Base-by-base conservation (phyloP, 208 protist species). In the Paratrypanosoma confusum region DNA sequence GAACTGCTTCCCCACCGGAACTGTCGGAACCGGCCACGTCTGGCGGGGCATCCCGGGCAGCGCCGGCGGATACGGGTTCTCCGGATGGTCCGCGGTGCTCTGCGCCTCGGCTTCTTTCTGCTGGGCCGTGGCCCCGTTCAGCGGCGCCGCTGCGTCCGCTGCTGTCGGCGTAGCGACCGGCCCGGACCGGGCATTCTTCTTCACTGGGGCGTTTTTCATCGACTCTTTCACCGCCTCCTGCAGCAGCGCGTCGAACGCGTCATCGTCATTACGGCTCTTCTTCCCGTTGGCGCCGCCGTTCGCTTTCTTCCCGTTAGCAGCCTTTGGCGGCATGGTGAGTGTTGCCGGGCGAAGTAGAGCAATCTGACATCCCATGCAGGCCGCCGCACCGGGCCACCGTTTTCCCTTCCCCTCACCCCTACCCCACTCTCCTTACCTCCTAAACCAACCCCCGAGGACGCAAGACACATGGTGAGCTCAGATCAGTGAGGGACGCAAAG, bases 21-120 rank as follows among this genome's bases (percentile, higher is more conserved):
- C 69, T 26, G 90, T 95, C 17, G 94, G 93, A 57, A 90, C 81
- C 24, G 87, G 87, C 87, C 87, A 95, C 22, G 87, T 95, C 65
- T 95, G 87, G 5, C 84, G 78, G 31, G 52, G 55, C 43, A 55
- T 62, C 31, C 66, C 70, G 21, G 39, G 34, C 28, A 45, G 43
- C 20, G 58, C 58, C 1, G 61, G 31, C 10, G 61, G 73, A 57
- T 87, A 91, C 33, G 78, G 81, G 45, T 91, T 91, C 40, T 82
- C 81, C 17, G 72, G 60, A 50, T 87, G 73, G 36, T 87, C 72
- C 0, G 78, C 64, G 23, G 65, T 65, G 56, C 75, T 87, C 2
- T 50, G 44, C 49, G 53, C 41, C 44, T 74, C 69, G 20, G 81
- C 54, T 0, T 52, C 65, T n/a, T n/a, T n/a, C n/a, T n/a, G n/a